A percentile compares a stretch with the other conserved stretches of the same genome.
phyloP scores from a whole-genome alignment of 768 basidiomycete genomes.

The Suillus cothurnatus region DNA sequence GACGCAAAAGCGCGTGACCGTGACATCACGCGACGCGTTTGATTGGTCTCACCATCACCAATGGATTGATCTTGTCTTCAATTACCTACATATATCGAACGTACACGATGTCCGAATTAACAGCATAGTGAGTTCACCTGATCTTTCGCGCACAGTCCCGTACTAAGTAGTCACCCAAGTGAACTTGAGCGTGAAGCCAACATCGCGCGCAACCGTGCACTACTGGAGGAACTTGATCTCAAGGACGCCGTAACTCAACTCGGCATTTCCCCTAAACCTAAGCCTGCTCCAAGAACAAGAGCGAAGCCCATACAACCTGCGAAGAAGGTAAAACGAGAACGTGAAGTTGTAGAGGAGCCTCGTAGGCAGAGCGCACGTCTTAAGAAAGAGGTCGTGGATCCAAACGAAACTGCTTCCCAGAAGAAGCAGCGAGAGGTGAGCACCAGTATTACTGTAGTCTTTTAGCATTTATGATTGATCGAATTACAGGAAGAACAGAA shows the following conservation, averaged over 20 bases:
- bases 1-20: slow-evolving; percentile 20
- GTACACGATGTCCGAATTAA: slow-evolving; percentile 43
- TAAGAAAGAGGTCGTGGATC: slow-evolving; percentile 49
- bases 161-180: slow-evolving; percentile 29
- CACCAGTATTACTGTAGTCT: slow-evolving; percentile 1
- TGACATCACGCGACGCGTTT: slow-evolving; percentile 36
- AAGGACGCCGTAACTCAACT: slow-evolving; percentile 55
- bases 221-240: slow-evolving; percentile 72
- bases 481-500: slow-evolving; percentile 49
- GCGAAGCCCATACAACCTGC: slow-evolving; percentile 65
- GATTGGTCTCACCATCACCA: background rate
- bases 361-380: slow-evolving; percentile 70
- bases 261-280: slow-evolving; percentile 44
- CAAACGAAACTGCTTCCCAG: slow-evolving; percentile 65
- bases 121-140: slow-evolving; percentile 49
- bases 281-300: slow-evolving; percentile 39
- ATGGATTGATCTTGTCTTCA: background rate
- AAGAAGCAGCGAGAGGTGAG: slow-evolving; percentile 68
- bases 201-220: slow-evolving; percentile 76
- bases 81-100: background rate
- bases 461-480: background rate
- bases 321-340: slow-evolving; percentile 57
- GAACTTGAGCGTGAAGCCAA: slow-evolving; percentile 80
- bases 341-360: slow-evolving; percentile 44
- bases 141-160: background rate